Base-by-base conservation (phyloP, 768 basidiomycete genomes). In the Lactarius tabidus region DNA sequence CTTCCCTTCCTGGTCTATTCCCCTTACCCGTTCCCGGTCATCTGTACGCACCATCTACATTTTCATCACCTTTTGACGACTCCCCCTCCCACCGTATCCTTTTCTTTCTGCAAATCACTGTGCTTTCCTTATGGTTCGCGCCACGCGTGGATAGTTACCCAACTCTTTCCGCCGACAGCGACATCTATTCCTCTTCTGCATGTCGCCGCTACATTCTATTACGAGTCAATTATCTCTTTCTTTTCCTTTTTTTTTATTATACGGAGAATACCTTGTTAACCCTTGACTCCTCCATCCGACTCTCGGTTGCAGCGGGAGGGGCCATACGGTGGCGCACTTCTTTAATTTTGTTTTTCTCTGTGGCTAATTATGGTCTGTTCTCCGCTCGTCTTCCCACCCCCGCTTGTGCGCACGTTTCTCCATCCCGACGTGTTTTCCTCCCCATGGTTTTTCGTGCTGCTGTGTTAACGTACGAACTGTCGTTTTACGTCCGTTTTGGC, bases 1-100 rank as follows among this genome's bases (percentile, higher is more conserved):
- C 17, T 28, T 62, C 35, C 35, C 18, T 52, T 53, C n/a, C 48
- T 26, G 51, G 56, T 62, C 59, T 35, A 29, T 57, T 3, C n/a
- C 28, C 51, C 33, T 18, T 15, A 56, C 33, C 35, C 17, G 3
- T 48, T 51, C 23, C 54, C 57, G 33, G 14, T 28, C 56, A 66
- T 66, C 60, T 62, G 57, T 43, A 66, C 58, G 65, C 65, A 62
- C 33, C 57, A 66, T 66, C 60, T 66, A 66, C 35, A 29, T 59
- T 57, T n/a, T 15, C 23, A 35, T 57, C 23, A 38, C 33, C 23
- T 57, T n/a, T 57, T 18, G 14, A 23, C 6, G 33, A 18, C 26
- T 5, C 31, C 26, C 55, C 45, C 39, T 12, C n/a, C 33, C 35
- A 17, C 18, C 55, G 45, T 31, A 7, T 28, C 33, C 35, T 17